Evolutionary conservation across 148 eudicot genomes (phyloP), one percentile per base, ranked within the genome.

Genomic region (Camellia lanceoleosa): DNA sequence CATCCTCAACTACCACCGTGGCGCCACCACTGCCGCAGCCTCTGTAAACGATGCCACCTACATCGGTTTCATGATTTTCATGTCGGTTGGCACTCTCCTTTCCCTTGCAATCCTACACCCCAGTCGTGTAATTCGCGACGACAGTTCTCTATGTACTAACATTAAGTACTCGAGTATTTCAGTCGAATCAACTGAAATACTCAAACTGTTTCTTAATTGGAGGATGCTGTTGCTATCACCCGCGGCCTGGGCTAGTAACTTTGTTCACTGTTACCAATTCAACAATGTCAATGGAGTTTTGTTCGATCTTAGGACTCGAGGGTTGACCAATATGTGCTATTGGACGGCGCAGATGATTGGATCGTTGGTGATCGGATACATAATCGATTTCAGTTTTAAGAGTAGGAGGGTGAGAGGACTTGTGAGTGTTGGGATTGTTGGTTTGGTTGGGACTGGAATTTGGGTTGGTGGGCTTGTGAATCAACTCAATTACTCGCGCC

Each of bases 291-390:
- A 94, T 84, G 99, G 97, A 75, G 91, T 82, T 81, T 82, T 94
- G 86, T 97, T 97, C 77, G 88, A 92, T 77, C 51, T 97, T 74
- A 88, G 99, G 78, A 97, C 99, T 13, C 87, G 95, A 68, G 99
- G 98, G 51, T 90, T 97, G 49, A 94, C 92, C 81, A 97, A 97
- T 73, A 87, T 94, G 42, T 94, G 94, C 68, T 97, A 97, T 55
- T 97, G 99, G 99, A 98, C 93, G 0, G 99, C 99, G 47, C 99
- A 97, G 79, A 97, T 97, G 99, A 7, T 91, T 20, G 99, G 99
- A 0, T 94, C 98, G 0, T 80, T 90, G 52, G 81, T 82, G 82
- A 86, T 95, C 3, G 97, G 97, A 18, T 91, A 87, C 43, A 44
- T 95, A 75, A 85, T 95, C 94, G 98, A 95, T 81, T 95, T 88